A percentile compares a stretch with the other conserved stretches of the same genome.
Conservation (phyloP, 2,329 filamentous ascomycete genomes). For the Tympanopsis confertula region DNA sequence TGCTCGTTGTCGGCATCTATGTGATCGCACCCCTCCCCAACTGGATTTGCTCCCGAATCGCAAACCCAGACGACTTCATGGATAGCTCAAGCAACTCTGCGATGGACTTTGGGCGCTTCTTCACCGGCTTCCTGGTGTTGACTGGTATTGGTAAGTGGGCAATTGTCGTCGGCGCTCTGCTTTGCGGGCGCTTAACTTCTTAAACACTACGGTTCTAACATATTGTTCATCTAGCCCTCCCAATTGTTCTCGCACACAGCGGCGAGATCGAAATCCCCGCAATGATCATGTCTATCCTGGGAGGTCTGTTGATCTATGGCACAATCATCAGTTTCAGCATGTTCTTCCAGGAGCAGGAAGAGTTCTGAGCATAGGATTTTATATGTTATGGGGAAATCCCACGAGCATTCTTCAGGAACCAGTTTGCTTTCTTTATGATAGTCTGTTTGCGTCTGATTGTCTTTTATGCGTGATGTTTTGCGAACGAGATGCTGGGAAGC, state of each 20-base stretch:
- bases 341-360: conserved; percentile 97
- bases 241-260: conserved; percentile 77
- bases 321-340: conserved; percentile 96
- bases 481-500: too few species aligned
- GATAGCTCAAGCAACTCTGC: conserved; percentile 71
- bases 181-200: conserved; percentile 1
- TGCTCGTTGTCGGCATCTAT: conserved; percentile 93
- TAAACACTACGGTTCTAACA: background rate
- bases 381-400: background rate
- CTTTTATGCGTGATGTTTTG: too few species aligned
- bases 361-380: conserved; percentile 52
- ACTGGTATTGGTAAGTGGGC: conserved; percentile 82
- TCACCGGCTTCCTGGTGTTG: conserved; percentile 88
- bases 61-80: conserved; percentile 91
- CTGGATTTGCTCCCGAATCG: conserved; percentile 82
- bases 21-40: conserved; percentile 87
- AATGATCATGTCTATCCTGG: conserved; percentile 89
- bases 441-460: too few species aligned
- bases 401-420: too few species aligned
- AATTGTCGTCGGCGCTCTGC: conserved; percentile 2
- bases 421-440: too few species aligned
- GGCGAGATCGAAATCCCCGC: conserved; percentile 71
- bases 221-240: conserved; percentile 57
- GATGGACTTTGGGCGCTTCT: conserved; percentile 87
- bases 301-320: conserved; percentile 87